These are phyloP conservation scores for Amborella trichopoda DNA, from an alignment of 164 flowering plant genomes.

Conservation along the genomic window DNA sequence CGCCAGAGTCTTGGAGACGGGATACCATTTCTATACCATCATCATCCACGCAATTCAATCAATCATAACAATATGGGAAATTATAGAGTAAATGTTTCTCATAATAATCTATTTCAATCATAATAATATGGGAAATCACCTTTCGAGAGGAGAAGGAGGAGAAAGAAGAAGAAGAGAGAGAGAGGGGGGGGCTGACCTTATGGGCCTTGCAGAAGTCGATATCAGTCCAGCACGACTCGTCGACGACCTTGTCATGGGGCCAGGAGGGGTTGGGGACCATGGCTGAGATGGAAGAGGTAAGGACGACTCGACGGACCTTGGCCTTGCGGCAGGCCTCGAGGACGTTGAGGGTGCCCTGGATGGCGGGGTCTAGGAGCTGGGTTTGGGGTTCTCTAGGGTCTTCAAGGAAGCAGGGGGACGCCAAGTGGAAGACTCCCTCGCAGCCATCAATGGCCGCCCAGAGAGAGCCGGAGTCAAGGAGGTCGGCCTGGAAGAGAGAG, in stretches of 20 bases:
- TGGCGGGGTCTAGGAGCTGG: slow-evolving; percentile 61
- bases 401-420: slow-evolving; percentile 71
- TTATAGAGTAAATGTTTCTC: not conserved
- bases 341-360: slow-evolving; percentile 67
- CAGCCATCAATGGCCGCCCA: slow-evolving; percentile 40
- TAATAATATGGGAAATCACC: no score
- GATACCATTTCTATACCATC: slow-evolving; percentile 60
- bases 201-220: slow-evolving; percentile 59
- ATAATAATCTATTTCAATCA: not conserved
- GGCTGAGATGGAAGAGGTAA: slow-evolving; percentile 76
- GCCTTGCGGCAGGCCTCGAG: slow-evolving; percentile 35
- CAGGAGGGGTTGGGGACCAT: slow-evolving; percentile 71
- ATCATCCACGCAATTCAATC: no score
- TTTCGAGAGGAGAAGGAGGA: no score
- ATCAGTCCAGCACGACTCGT: slow-evolving; percentile 78
- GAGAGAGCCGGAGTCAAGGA: slow-evolving; percentile 39
- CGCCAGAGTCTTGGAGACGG: slow-evolving; percentile 76
- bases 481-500: slow-evolving; percentile 35
- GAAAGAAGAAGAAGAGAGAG: not conserved
- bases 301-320: slow-evolving; percentile 51
- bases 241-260: slow-evolving; percentile 28
- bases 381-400: slow-evolving; percentile 45
- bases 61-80: not conserved
- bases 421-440: slow-evolving; percentile 70
- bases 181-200: slow-evolving; percentile 23